Percentiles rank a stretch among this genome's conserved stretches.
These are phyloP conservation scores for Knoxia roxburghii DNA, from an alignment of 257 asterid species.

Conservation along the genomic window DNA sequence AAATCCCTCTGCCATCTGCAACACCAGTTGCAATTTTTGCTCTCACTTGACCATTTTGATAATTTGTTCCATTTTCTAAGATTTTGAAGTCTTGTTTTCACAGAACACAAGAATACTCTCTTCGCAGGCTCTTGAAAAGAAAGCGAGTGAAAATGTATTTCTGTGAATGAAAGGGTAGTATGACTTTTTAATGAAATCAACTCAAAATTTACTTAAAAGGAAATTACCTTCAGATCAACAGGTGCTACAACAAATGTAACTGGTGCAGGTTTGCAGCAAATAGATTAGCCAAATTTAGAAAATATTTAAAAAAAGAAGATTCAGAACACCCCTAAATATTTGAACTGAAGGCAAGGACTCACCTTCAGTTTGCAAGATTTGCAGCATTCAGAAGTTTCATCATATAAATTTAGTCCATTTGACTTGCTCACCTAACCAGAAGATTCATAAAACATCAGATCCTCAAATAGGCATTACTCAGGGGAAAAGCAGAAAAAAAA, in stretches of 20 bases:
- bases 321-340: neutral
- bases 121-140: neutral
- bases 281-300: neutral
- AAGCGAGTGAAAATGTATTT: neutral
- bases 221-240: neutral
- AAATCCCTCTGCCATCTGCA: neutral
- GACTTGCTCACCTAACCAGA: slow-evolving; percentile 39
- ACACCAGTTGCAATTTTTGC: neutral
- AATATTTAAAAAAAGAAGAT: neutral
- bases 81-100: neutral
- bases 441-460: slow-evolving; percentile 12
- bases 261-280: neutral
- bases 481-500: slow-evolving; percentile 14
- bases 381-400: slow-evolving; percentile 48
- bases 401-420: slow-evolving; percentile 30
- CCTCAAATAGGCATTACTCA: slow-evolving; percentile 6
- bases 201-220: neutral
- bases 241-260: neutral
- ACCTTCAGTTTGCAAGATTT: slow-evolving; percentile 67
- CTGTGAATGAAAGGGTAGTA: too few relatives aligned
- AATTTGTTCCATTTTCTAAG: neutral
- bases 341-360: slow-evolving; percentile 17
- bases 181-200: neutral
- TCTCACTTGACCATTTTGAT: neutral
- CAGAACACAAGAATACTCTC: neutral